Percentiles rank a stretch among this genome's conserved stretches.
These are phyloP conservation scores for Incumbomyces delicatus DNA, from an alignment of 2,329 filamentous ascomycete species.

Conservation along the genomic window DNA sequence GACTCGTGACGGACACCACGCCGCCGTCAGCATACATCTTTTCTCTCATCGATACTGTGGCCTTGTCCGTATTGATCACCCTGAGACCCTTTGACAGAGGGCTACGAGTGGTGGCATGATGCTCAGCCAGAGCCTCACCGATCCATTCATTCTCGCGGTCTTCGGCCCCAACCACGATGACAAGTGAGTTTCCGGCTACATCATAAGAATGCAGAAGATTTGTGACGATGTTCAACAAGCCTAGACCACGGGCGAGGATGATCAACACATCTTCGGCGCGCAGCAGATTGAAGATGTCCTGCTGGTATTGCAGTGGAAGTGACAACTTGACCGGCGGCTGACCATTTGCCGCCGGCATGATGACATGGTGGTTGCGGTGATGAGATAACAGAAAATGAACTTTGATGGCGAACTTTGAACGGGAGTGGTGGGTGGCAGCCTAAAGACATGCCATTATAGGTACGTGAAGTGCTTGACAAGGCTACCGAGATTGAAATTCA, in stretches of 20 bases:
- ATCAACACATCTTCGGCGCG: constrained; percentile 88
- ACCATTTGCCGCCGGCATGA: constrained; percentile 34
- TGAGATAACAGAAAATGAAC: not conserved
- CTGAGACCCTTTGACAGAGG: constrained; percentile 75
- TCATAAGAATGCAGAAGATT: constrained; percentile 96
- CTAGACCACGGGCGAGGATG: constrained; percentile 81
- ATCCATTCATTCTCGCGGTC: constrained; percentile 96
- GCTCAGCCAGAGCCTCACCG: constrained; percentile 88
- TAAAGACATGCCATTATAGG: too few relatives aligned
- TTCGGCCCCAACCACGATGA: constrained; percentile 79
- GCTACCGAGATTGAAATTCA: too few relatives aligned
- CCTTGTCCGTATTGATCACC: constrained; percentile 88
- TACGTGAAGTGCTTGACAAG: too few relatives aligned
- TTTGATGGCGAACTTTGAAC: too few relatives aligned
- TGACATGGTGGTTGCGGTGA: constrained; percentile 12
- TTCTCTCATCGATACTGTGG: constrained; percentile 75
- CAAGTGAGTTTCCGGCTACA: constrained; percentile 84
- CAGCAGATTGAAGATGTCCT: constrained; percentile 85
- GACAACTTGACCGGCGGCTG: constrained; percentile 52
- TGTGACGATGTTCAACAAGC: constrained; percentile 83
- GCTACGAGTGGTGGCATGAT: constrained; percentile 79
- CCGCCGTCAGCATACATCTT: constrained; percentile 86
- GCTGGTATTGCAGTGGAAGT: constrained; percentile 71
- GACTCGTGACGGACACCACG: constrained; percentile 90
- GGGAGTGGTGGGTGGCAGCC: too few relatives aligned